A percentile compares a stretch with the other conserved stretches of the same genome.
phyloP scores from a whole-genome alignment of 2,329 filamentous ascomycete genomes.

The Penicillium sp. region DNA sequence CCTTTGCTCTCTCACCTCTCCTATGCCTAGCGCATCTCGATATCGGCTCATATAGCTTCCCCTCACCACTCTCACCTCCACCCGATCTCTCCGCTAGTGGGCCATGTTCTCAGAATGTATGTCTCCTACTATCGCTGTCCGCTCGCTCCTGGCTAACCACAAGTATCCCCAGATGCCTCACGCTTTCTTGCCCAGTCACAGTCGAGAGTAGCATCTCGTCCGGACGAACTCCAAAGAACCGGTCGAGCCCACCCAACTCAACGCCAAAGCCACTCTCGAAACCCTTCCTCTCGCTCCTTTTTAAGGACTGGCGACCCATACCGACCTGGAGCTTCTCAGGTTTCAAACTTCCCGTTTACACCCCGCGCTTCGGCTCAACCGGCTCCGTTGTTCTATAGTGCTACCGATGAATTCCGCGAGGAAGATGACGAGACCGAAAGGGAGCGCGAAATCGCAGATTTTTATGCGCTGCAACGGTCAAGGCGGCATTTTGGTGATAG shows the following conservation, averaged over 20 bases:
- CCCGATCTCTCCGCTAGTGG: constrained; percentile 21
- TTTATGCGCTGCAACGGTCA: constrained; percentile 88
- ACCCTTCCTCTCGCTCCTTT: constrained; percentile 55
- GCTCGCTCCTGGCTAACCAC: constrained; percentile 8
- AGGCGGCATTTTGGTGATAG: constrained; percentile 84
- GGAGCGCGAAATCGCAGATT: constrained; percentile 89
- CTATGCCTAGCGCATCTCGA: not conserved
- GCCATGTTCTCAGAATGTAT: constrained; percentile 89
- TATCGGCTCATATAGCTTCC: not conserved
- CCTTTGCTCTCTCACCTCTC: not conserved
- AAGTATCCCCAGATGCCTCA: constrained; percentile 75
- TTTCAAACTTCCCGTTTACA: constrained; percentile 77
- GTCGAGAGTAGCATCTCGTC: constrained; percentile 79
- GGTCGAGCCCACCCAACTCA: constrained; percentile 54
- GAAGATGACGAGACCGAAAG: constrained; percentile 92
- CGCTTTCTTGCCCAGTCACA: constrained; percentile 96
- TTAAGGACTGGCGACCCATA: constrained; percentile 74
- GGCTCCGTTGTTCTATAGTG: constrained; percentile 92
- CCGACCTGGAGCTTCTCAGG: constrained; percentile 70
- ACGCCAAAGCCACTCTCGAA: constrained; percentile 51
- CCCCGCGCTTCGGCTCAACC: constrained; percentile 76
- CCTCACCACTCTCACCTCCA: not conserved
- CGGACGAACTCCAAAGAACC: constrained; percentile 55
- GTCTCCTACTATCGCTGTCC: constrained; percentile 36
- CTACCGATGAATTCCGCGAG: constrained; percentile 86